Conservation (phyloP, 2,329 filamentous ascomycete genomes). For the Tympanopsis confertula region DNA sequence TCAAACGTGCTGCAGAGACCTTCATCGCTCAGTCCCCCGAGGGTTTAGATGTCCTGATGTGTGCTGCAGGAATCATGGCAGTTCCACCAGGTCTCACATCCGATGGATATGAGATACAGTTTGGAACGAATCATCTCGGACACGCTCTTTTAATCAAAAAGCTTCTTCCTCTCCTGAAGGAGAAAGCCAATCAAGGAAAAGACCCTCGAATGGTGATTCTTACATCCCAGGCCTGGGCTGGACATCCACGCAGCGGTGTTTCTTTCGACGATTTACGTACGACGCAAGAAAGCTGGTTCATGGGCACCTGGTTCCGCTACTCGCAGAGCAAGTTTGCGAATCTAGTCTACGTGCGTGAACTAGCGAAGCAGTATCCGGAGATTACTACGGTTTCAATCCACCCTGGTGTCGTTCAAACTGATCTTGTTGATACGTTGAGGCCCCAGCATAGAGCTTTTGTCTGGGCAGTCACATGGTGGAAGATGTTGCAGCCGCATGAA, state of each 20-base stretch:
- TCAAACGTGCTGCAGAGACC: conserved; percentile 27
- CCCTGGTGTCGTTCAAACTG: conserved; percentile 27
- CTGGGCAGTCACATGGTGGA: conserved; percentile 8
- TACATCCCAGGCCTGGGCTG: conserved; percentile 8
- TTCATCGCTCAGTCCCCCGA: conserved; percentile 22
- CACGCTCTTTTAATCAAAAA: conserved; percentile 8
- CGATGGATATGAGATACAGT: conserved; percentile 16
- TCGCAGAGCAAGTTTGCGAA: conserved; percentile 37
- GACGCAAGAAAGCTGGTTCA: conserved; percentile 10
- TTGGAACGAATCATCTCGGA: conserved; percentile 12
- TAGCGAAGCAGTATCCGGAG: conserved; percentile 28
- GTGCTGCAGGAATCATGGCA: conserved; percentile 16
- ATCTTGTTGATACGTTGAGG: conserved; percentile 10
- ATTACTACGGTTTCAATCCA: conserved; percentile 33
- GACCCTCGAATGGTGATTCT: not conserved
- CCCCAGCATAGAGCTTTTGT: conserved; percentile 12
- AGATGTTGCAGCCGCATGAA: conserved; percentile 12
- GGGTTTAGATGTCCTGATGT: conserved; percentile 28
- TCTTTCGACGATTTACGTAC: conserved; percentile 14
- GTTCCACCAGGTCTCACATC: conserved; percentile 9
- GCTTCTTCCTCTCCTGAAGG: conserved; percentile 6
- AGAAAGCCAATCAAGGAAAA: not conserved
- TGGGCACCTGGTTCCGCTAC: conserved; percentile 31
- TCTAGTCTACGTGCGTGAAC: conserved; percentile 29
- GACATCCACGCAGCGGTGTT: conserved; percentile 14